phyloP scores from a whole-genome alignment of 306 rosid species.

The Neltuma alba region DNA sequence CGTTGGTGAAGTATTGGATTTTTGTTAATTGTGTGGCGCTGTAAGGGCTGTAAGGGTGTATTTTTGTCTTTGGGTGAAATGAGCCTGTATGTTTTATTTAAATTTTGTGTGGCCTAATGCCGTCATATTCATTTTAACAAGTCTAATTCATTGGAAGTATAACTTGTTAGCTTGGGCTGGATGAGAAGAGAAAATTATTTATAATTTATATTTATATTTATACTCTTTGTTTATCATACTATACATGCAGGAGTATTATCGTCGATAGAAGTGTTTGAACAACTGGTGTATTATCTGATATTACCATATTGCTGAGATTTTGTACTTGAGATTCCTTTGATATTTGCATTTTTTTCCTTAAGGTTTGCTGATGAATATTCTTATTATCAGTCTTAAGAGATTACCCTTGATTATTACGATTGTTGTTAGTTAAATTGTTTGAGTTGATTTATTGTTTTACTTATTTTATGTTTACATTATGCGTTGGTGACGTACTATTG shows the following conservation, averaged over 20 bases:
- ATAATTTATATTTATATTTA: too few relatives aligned
- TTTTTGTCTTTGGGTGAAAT: neutral
- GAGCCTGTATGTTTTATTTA: neutral
- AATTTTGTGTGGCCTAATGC: slow-evolving; percentile 1
- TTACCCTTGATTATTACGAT: neutral
- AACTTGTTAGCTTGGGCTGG: slow-evolving; percentile 1
- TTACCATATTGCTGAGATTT: neutral
- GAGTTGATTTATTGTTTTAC: neutral
- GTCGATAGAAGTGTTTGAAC: neutral
- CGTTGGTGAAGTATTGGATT: slow-evolving; percentile 7
- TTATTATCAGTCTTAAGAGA: neutral
- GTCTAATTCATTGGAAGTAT: neutral
- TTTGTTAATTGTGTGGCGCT: neutral
- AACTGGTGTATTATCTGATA: neutral
- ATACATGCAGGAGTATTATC: neutral
- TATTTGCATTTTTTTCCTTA: neutral
- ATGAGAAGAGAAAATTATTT: neutral
- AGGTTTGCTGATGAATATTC: neutral
- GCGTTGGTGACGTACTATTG: neutral
- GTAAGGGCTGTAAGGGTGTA: neutral
- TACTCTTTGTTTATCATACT: too few relatives aligned
- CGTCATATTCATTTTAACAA: slow-evolving; percentile 1
- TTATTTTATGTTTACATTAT: neutral
- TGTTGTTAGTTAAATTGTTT: neutral
- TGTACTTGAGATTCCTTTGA: neutral